Conservation (phyloP, 306 rosid genomes). For the Canavalia ensiformis region DNA sequence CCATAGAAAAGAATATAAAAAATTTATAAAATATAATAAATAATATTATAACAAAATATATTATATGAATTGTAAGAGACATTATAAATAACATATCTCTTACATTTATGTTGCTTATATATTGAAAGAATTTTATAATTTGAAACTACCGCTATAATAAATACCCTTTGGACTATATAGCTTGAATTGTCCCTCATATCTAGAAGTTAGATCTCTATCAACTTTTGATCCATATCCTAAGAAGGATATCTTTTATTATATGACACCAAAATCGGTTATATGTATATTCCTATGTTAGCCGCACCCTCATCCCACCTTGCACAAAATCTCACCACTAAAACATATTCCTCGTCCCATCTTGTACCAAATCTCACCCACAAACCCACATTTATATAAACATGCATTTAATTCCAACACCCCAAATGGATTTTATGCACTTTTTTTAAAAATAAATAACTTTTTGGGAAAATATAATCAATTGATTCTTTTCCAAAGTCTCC, state of each 20-base stretch:
- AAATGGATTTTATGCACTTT: background rate
- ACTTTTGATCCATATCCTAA: background rate
- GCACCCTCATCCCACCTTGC: background rate
- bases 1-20: too few species aligned
- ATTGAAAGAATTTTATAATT: background rate
- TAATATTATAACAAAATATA: too few species aligned
- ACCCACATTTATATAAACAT: background rate
- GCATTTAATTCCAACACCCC: too few species aligned
- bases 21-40: too few species aligned
- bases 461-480: background rate
- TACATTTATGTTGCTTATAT: background rate
- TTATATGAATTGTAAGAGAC: too few species aligned
- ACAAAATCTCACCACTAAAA: slow-evolving; percentile 1
- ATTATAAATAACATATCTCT: too few species aligned
- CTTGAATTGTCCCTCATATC: slow-evolving; percentile 2
- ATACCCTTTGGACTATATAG: background rate
- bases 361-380: background rate
- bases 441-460: background rate
- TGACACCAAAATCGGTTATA: background rate
- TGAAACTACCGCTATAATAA: background rate
- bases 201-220: slow-evolving; percentile 7
- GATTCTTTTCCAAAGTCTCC: background rate
- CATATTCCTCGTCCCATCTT: too few species aligned
- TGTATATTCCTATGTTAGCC: background rate
- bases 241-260: background rate